Evolutionary conservation across 768 basidiomycete species (phyloP).

Genomic region (Leccinellum albellum): DNA sequence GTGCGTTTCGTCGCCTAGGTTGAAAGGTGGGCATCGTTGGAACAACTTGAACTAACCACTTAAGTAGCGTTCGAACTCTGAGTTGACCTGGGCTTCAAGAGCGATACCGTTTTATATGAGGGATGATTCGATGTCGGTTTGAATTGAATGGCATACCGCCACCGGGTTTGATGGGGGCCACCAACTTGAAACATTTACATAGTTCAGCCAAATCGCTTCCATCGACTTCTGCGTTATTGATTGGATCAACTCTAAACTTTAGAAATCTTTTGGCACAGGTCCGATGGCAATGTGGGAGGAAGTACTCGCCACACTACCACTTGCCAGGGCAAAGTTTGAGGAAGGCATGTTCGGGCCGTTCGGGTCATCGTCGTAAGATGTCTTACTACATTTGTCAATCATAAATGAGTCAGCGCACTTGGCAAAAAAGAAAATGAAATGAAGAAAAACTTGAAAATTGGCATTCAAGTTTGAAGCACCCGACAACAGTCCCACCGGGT

Average conservation of each 20-base stretch:
- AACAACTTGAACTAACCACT: background rate
- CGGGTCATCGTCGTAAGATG: background rate
- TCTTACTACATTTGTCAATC: background rate
- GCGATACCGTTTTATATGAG: background rate
- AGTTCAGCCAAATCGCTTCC: background rate
- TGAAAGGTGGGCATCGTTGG: constrained; percentile 11
- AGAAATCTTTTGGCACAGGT: background rate
- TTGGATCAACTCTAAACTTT: background rate
- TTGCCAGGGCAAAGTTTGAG: too few species aligned
- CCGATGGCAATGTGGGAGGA: too few species aligned
- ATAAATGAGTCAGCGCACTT: background rate
- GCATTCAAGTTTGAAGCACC: background rate
- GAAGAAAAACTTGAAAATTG: background rate
- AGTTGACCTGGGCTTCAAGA: background rate
- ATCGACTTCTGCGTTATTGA: background rate
- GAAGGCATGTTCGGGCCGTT: too few species aligned
- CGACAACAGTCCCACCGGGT: too few species aligned
- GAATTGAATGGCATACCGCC: background rate
- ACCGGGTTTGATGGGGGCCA: background rate
- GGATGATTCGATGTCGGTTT: background rate
- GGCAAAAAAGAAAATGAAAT: background rate
- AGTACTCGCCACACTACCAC: too few species aligned
- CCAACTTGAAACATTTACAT: too few species aligned
- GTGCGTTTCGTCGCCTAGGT: constrained; percentile 14
- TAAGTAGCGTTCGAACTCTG: too few species aligned